Evolutionary conservation across 2,329 filamentous ascomycete genomes (phyloP).

Genomic region (Aspergillus brunneoviolaceus): DNA sequence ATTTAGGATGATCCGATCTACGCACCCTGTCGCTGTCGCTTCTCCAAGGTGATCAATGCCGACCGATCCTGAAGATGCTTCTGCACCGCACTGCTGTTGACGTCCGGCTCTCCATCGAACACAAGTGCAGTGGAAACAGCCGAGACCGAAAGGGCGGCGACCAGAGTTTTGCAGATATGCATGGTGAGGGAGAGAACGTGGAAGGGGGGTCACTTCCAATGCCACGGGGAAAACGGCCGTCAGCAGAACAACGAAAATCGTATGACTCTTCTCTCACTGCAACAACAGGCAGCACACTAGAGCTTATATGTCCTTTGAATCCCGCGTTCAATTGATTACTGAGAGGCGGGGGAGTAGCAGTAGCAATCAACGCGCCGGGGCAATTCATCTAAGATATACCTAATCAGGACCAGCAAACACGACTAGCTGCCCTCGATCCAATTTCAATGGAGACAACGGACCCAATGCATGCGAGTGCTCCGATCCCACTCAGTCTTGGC

Average conservation of each 20-base stretch:
- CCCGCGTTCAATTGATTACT: background rate
- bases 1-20: slow-evolving; percentile 15
- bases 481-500: background rate
- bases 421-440: background rate
- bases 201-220: background rate
- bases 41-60: slow-evolving; percentile 73
- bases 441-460: too few relatives aligned
- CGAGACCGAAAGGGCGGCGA: background rate
- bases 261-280: too few relatives aligned
- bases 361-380: background rate
- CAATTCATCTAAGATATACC: background rate
- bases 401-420: background rate
- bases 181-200: background rate
- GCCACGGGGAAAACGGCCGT: too few relatives aligned
- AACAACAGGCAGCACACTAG: background rate
- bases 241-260: too few relatives aligned
- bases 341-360: background rate
- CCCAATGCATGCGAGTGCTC: background rate
- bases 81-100: slow-evolving; percentile 38
- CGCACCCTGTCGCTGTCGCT: slow-evolving; percentile 73
- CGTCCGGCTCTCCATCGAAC: slow-evolving; percentile 6
- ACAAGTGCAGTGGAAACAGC: background rate
- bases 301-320: background rate
- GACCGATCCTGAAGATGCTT: slow-evolving; percentile 73
- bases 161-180: background rate